Evolutionary conservation across 768 basidiomycete genomes (phyloP).

Genomic region (Lactarius hatsudake): DNA sequence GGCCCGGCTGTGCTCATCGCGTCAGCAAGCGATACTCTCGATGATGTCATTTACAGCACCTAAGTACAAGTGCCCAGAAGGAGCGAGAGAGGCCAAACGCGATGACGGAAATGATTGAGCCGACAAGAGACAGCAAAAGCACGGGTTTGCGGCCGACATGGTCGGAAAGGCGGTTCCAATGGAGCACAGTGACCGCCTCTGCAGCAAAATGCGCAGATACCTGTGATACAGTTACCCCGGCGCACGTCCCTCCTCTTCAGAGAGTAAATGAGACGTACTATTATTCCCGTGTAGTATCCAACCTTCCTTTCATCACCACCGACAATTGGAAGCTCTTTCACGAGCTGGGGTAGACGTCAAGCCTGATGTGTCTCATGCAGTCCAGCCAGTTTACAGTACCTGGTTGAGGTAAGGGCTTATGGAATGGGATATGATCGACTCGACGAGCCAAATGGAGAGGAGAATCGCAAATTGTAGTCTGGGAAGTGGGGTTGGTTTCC

Average conservation of each 20-base stretch:
- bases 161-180: not conserved
- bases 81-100: not conserved
- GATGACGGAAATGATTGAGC: not conserved
- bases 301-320: not conserved
- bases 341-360: not conserved
- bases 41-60: not conserved
- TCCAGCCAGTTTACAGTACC: not conserved
- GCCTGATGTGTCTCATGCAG: not conserved
- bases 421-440: not conserved
- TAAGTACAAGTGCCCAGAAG: not conserved
- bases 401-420: not conserved
- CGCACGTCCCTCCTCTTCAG: not conserved
- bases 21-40: not conserved
- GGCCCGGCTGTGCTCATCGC: not conserved
- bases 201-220: not conserved
- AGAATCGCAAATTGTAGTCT: not conserved
- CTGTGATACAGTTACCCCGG: not conserved
- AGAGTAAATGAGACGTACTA: not conserved
- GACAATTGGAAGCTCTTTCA: not conserved
- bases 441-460: not conserved
- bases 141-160: not conserved
- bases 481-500: not conserved
- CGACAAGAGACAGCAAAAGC: not conserved
- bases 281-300: not conserved
- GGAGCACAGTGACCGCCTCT: not conserved